Percentiles rank a stretch among this genome's conserved stretches.
Conservation (phyloP, 2,329 filamentous ascomycete genomes). For the Aureobasidium subglaciale region DNA sequence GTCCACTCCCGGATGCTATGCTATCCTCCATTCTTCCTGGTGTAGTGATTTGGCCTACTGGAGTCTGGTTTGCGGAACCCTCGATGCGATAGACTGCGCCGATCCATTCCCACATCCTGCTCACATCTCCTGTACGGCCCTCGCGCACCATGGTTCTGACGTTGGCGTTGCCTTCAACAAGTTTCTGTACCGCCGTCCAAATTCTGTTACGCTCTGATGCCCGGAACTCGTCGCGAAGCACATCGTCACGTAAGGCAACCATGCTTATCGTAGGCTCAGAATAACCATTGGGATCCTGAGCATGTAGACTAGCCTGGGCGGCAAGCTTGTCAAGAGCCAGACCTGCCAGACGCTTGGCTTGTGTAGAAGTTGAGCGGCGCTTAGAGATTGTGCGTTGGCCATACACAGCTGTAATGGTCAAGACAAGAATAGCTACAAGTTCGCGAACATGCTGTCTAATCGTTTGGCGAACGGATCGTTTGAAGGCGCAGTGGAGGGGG, state of each 20-base stretch:
- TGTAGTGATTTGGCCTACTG: slow-evolving; percentile 18
- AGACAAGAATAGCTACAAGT: slow-evolving; percentile 56
- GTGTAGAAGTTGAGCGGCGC: slow-evolving; percentile 58
- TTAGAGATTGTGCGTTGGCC: slow-evolving; percentile 56
- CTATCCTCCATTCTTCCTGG: slow-evolving; percentile 5
- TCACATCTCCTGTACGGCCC: slow-evolving; percentile 47
- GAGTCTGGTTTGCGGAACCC: slow-evolving; percentile 22
- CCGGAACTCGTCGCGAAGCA: slow-evolving; percentile 74
- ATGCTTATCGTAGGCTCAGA: slow-evolving; percentile 78
- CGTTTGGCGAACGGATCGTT: slow-evolving; percentile 68
- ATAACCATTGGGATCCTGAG: slow-evolving; percentile 52
- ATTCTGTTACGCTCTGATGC: slow-evolving; percentile 68
- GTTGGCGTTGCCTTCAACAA: slow-evolving; percentile 92
- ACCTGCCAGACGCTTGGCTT: slow-evolving; percentile 76
- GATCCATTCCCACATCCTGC: slow-evolving; percentile 63
- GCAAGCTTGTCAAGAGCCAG: slow-evolving; percentile 78
- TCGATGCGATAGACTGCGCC: slow-evolving; percentile 43
- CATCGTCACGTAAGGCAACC: slow-evolving; percentile 83
- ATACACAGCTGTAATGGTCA: slow-evolving; percentile 52
- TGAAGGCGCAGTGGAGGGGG: slow-evolving; percentile 76
- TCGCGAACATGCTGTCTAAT: slow-evolving; percentile 81
- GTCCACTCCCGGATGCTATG: slow-evolving; percentile 24
- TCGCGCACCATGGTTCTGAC: slow-evolving; percentile 70
- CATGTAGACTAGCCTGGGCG: slow-evolving; percentile 75
- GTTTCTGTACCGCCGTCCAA: slow-evolving; percentile 73